Conservation (phyloP, 495 filamentous ascomycete genomes). For the Xanthoparmelia taractica region DNA sequence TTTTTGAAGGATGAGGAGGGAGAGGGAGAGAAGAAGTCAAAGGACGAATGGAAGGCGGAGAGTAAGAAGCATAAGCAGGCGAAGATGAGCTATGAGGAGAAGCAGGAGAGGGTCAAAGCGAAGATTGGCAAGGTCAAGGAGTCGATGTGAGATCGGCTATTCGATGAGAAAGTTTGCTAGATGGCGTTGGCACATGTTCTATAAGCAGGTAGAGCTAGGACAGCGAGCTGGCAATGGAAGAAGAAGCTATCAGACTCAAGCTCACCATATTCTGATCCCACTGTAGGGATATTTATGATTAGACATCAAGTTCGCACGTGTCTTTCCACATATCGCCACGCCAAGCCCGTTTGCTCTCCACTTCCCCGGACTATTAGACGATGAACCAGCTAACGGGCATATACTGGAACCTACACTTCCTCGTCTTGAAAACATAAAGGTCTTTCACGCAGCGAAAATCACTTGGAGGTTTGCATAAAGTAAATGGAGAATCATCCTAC, state of each 20-base stretch:
- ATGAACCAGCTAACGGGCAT: neutral
- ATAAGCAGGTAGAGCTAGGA: neutral
- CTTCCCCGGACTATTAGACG: neutral
- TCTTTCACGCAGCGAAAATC: neutral
- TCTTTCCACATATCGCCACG: neutral
- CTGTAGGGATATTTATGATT: neutral
- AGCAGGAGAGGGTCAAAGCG: constrained; percentile 68
- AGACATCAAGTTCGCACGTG: no score
- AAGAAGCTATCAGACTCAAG: neutral
- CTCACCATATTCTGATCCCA: neutral
- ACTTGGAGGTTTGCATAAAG: neutral
- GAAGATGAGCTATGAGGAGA: constrained; percentile 77
- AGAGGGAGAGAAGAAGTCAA: constrained; percentile 60
- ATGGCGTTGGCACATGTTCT: constrained; percentile 9
- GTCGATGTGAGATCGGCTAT: constrained; percentile 16
- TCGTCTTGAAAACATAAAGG: neutral
- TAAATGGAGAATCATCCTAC: no score
- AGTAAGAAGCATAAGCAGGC: constrained; percentile 71
- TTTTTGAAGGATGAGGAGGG: constrained; percentile 71
- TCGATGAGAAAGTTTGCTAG: neutral
- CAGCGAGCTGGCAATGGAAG: neutral
- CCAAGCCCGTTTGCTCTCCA: neutral
- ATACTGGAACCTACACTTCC: neutral
- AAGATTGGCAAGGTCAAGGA: constrained; percentile 72
- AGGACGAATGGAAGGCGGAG: constrained; percentile 96